Base-by-base conservation (phyloP, 306 rosid genomes). In the Rosa lucieae region DNA sequence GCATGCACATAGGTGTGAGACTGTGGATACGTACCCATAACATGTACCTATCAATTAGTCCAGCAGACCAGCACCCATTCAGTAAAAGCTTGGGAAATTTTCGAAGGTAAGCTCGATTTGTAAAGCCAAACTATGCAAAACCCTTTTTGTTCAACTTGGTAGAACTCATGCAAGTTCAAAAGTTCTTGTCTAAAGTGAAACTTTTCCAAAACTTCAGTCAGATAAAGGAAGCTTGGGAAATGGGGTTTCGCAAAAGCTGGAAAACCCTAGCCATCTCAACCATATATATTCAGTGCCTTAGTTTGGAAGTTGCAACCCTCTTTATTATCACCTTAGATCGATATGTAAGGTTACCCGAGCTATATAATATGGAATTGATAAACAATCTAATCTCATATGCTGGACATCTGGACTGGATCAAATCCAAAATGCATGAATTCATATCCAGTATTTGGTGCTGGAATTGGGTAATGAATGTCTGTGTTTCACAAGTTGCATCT, bases 181-280 rank as follows among this genome's bases (percentile, higher is more conserved):
- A 17, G 32, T 52, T 52, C 35, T 23, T 70, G 20, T 78, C 13
- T 12, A 75, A 61, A 40, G 72, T 18, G 29, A 67, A 42, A 4
- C 39, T 1, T 49, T 63, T 17, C 42, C 48, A 44, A 46, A 7
- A 43, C 42, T 58, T 65, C 7, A 67, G 18, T 62, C 32, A 43
- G 67, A 48, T 1, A 40, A 12, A 69, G 43, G 39, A 51, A 5
- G 67, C 67, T 18, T 53, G n/a, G 13, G 62, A 23, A 7, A 44
- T 62, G 75, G 37, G 26, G 8, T 52, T 79, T 75, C 55, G 10
- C 55, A 67, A 43, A 80, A 58, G 73, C 77, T 81, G 82, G 53
- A 73, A 81, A 67, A 37, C 71, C 42, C 37, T 15, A 59, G 70
- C 67, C 23, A 10, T 17, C 35, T 17, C 29, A 56, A 40, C 76